Conservation (phyloP, 1,284 basidiomycete genomes). For the Hypsizygus ulmarius region DNA sequence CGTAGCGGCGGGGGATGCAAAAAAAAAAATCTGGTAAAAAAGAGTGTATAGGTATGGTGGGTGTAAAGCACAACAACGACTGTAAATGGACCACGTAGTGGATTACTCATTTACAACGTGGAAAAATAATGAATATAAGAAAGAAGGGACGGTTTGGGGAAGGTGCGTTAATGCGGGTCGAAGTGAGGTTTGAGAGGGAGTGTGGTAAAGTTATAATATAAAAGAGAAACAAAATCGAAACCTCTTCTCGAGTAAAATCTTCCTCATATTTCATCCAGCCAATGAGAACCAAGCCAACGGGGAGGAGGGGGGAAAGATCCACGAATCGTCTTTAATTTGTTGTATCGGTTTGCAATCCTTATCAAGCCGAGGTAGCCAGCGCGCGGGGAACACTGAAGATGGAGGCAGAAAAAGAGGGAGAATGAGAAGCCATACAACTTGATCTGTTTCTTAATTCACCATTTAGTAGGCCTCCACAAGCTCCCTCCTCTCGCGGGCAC, state of each 20-base stretch:
- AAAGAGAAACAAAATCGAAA: slow-evolving; percentile 12
- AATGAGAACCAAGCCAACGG: slow-evolving; percentile 12
- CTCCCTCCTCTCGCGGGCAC: slow-evolving; percentile 71
- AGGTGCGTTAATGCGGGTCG: not conserved
- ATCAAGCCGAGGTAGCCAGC: not conserved
- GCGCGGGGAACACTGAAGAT: not conserved
- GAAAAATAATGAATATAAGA: slow-evolving; percentile 13
- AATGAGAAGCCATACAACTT: slow-evolving; percentile 8
- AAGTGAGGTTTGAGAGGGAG: slow-evolving; percentile 2
- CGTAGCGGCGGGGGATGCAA: not conserved
- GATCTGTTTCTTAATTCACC: not conserved
- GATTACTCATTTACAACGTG: slow-evolving; percentile 16
- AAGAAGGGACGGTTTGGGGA: slow-evolving; percentile 11
- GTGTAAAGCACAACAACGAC: slow-evolving; percentile 20
- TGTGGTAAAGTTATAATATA: slow-evolving; percentile 16
- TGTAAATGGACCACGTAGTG: slow-evolving; percentile 10
- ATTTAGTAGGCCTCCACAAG: slow-evolving; percentile 60
- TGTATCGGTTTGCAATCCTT: slow-evolving; percentile 2
- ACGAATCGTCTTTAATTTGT: slow-evolving; percentile 14
- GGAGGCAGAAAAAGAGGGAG: slow-evolving; percentile 6
- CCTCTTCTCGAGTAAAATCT: slow-evolving; percentile 18
- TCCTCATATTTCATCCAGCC: slow-evolving; percentile 20
- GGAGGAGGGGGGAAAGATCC: not conserved
- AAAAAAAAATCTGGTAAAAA: slow-evolving; percentile 16
- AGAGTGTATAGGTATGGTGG: slow-evolving; percentile 23